Base-by-base conservation (phyloP, 257 asterid species). In the Fraxinus excelsior region DNA sequence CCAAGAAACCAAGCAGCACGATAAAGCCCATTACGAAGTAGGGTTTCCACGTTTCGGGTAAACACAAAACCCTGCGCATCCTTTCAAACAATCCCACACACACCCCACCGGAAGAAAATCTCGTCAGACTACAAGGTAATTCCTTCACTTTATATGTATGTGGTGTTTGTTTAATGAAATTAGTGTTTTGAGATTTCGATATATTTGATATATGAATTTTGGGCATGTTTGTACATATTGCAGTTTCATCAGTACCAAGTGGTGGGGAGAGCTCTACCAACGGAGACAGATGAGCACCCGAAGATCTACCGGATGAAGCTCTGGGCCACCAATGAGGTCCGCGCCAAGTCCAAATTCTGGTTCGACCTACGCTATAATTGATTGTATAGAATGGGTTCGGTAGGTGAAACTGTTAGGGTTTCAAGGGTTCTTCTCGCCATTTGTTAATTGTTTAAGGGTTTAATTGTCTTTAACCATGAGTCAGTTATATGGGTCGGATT, bases 231-330 rank as follows among this genome's bases (percentile, higher is more conserved):
- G 82, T 82, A 38, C 40, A 46, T 34, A 74, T 29, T 73, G 88
- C 83, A 92, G 97, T 87, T 89, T 72, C 97, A 90, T 85, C 97
- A 92, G 84, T 92, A 87, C 86, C 96, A 92, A 90, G 97, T 92
- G 75, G 97, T 90, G 66, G 97, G 97, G 16, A 87, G 97, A 76
- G 96, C 91, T 82, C 84, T 92, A 67, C 97, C 97, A 65, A 86
- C 97, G 56, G 97, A 90, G 87, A 83, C 83, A 14, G 96, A 92
- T 69, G 91, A 84, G 78, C 96, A 88, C 49, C 97, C 97, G 0
- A 92, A 92, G 88, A 92, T 92, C 87, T 92, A 89, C 84, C 87
- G 97, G 40, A 92, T 92, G 97, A 92, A 92, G 89, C 97, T 92
- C 11, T 92, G 97, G 97, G 94, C 94, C 18, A 90, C 97, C 72